phyloP scores from a whole-genome alignment of 1,284 basidiomycete species.

The Fomitopsis palustris region DNA sequence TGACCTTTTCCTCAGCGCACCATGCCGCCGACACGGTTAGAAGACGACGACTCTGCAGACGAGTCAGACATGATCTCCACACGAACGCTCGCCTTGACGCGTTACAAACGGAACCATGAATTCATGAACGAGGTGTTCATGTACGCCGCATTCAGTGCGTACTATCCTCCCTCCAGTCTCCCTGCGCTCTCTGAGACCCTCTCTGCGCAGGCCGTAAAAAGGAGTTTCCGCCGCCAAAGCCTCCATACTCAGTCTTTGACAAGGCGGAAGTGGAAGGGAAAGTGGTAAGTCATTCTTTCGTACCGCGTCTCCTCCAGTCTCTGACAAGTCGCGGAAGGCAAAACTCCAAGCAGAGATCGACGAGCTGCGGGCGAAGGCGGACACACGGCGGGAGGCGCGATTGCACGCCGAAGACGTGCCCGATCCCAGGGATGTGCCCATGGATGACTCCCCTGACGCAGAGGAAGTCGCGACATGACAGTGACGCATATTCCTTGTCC shows the following conservation, averaged over 20 bases:
- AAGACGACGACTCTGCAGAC: constrained; percentile 75
- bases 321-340: neutral
- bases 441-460: neutral
- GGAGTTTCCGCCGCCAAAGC: constrained; percentile 25
- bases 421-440: neutral
- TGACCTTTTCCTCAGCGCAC: constrained; percentile 12
- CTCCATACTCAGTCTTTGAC: constrained; percentile 56
- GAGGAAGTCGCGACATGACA: neutral
- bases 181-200: neutral
- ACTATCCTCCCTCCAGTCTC: neutral
- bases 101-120: constrained; percentile 78
- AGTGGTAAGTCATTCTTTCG: neutral
- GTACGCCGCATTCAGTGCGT: constrained; percentile 62
- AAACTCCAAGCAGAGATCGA: neutral
- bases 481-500: neutral
- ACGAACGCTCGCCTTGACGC: constrained; percentile 61
- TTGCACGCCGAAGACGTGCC: neutral
- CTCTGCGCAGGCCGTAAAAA: constrained; percentile 41
- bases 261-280: constrained; percentile 54
- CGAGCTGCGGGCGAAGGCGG: neutral
- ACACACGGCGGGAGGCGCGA: neutral
- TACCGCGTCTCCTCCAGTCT: neutral
- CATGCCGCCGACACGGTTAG: constrained; percentile 38
- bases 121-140: constrained; percentile 78
- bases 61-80: constrained; percentile 71